phyloP scores from a whole-genome alignment of 169 alveolate genomes.

The Eimeria maxima region DNA sequence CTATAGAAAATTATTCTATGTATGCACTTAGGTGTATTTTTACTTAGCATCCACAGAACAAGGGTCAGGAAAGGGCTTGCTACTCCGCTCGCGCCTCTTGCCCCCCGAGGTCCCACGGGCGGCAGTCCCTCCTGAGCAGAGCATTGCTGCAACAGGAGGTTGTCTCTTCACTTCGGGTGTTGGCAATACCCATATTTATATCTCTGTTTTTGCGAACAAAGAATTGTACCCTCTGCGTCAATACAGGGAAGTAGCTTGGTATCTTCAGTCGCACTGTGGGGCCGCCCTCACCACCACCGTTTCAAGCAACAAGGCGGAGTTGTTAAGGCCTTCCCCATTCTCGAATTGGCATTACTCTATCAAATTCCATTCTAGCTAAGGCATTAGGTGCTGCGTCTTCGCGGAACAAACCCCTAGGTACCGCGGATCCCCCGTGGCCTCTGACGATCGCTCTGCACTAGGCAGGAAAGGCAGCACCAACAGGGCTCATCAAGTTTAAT shows the following conservation, averaged over 20 bases:
- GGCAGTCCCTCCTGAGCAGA: constrained; percentile 25
- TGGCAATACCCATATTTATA: background rate
- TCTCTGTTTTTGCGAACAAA: background rate
- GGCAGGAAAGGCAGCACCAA: background rate
- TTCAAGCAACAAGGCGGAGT: background rate
- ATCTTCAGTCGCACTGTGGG: constrained; percentile 34
- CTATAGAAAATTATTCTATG: background rate
- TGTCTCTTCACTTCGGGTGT: background rate
- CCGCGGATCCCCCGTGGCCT: background rate
- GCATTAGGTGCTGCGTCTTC: background rate
- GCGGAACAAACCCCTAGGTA: constrained; percentile 7
- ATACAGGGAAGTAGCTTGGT: background rate
- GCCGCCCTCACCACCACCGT: constrained; percentile 49
- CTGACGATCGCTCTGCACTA: background rate
- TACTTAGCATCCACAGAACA: background rate
- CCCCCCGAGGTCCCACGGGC: constrained; percentile 33
- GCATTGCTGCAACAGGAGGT: background rate
- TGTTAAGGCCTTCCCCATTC: background rate
- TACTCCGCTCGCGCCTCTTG: background rate
- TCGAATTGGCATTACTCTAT: background rate
- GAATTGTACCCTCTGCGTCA: background rate
- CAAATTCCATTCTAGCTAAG: background rate
- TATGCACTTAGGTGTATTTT: background rate
- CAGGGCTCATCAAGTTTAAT: background rate
- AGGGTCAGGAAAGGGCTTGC: background rate